Percentiles rank a stretch among this genome's conserved stretches.
phyloP scores from a whole-genome alignment of 2,329 filamentous ascomycete genomes.

The Macroventuria anomochaeta region DNA sequence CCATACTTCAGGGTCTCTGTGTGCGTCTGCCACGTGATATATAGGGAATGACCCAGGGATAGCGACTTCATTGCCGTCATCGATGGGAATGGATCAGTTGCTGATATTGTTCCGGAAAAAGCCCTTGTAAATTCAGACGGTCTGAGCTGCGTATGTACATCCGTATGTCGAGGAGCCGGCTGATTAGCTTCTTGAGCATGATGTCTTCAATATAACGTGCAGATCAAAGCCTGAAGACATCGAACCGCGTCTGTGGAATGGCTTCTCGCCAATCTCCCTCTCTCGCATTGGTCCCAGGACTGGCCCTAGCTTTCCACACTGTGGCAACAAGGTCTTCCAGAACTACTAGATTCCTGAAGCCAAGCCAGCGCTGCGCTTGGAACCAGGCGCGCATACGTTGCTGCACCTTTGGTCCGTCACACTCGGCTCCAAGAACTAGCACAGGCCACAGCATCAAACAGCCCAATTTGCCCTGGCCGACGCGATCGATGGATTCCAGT shows the following conservation, averaged over 20 bases:
- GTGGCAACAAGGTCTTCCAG: slow-evolving; percentile 14
- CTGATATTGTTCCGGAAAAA: too few species aligned
- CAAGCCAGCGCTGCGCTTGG: slow-evolving; percentile 12
- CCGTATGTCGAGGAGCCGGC: too few species aligned
- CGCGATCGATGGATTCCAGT: slow-evolving; percentile 16
- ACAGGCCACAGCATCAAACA: slow-evolving; percentile 23
- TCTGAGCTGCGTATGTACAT: too few species aligned
- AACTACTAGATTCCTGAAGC: slow-evolving; percentile 15
- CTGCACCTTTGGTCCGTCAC: not conserved
- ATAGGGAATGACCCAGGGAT: too few species aligned
- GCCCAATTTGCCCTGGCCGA: slow-evolving; percentile 12
- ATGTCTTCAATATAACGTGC: not conserved
- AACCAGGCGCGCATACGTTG: slow-evolving; percentile 14
- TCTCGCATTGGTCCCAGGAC: not conserved
- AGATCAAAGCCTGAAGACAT: slow-evolving; percentile 17
- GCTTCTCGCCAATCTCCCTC: slow-evolving; percentile 9
- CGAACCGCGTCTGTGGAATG: slow-evolving; percentile 11
- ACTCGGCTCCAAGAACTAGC: slow-evolving; percentile 19
- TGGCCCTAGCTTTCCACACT: slow-evolving; percentile 9
- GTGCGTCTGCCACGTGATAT: too few species aligned
- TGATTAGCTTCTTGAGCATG: too few species aligned
- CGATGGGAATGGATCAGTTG: too few species aligned
- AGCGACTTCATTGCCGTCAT: too few species aligned
- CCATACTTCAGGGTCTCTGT: too few species aligned
- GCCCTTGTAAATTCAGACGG: too few species aligned